These are phyloP conservation scores for Cercis canadensis DNA, from an alignment of 306 rosid genomes.

Conservation along the genomic window DNA sequence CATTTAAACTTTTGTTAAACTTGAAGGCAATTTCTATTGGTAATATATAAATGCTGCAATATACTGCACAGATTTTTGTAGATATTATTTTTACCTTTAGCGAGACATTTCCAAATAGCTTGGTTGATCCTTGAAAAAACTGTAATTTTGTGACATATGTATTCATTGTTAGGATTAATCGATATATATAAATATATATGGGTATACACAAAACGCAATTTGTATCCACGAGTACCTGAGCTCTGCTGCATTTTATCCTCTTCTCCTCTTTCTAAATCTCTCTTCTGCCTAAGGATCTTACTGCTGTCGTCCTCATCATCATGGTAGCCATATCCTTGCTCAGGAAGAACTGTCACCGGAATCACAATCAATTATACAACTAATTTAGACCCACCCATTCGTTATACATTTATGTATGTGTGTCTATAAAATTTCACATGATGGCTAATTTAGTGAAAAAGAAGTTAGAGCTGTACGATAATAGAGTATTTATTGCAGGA, in stretches of 20 bases:
- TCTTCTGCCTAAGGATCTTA: fast-evolving
- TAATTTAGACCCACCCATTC: too few relatives aligned
- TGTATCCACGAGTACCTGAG: neutral
- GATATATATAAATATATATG: too few relatives aligned
- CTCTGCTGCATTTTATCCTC: neutral
- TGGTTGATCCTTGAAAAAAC: constrained; percentile 12
- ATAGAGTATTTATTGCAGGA: too few relatives aligned
- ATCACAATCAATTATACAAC: neutral
- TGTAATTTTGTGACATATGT: constrained; percentile 10
- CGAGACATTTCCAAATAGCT: constrained; percentile 11
- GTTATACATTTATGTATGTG: too few relatives aligned
- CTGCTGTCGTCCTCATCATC: neutral
- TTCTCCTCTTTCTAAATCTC: neutral
- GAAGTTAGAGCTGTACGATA: too few relatives aligned
- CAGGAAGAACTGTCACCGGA: neutral
- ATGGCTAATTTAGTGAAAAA: too few relatives aligned
- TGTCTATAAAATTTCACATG: too few relatives aligned
- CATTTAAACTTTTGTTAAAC: too few relatives aligned
- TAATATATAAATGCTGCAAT: neutral
- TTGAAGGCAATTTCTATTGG: neutral
- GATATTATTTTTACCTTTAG: constrained; percentile 17
- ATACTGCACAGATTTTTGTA: too few relatives aligned
- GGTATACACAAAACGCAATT: neutral
- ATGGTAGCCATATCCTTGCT: too few relatives aligned
- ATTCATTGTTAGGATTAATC: too few relatives aligned